phyloP scores from a whole-genome alignment of 345 rosid genomes.

The Firmiana major region DNA sequence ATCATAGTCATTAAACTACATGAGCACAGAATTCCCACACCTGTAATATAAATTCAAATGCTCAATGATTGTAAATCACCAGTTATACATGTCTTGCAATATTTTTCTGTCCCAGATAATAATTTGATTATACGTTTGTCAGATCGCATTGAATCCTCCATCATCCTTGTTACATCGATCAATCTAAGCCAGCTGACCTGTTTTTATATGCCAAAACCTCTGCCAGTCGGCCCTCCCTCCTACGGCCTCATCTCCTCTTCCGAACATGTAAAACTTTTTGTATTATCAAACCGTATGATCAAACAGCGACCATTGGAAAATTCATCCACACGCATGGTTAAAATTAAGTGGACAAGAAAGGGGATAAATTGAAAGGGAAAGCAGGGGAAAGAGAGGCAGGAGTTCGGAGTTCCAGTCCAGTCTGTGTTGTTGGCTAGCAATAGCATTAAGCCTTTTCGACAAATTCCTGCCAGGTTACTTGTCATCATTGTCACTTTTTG shows the following conservation, averaged over 20 bases:
- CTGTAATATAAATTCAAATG: conserved; percentile 17
- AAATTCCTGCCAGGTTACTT: background rate
- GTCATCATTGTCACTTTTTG: too few relatives aligned
- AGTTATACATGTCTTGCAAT: background rate
- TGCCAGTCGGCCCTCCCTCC: background rate
- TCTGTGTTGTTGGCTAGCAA: too few relatives aligned
- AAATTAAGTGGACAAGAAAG: too few relatives aligned
- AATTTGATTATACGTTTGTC: background rate
- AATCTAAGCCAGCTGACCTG: background rate
- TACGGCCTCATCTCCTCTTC: background rate
- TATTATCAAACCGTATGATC: background rate
- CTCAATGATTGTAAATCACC: conserved; percentile 6
- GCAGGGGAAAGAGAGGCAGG: too few relatives aligned
- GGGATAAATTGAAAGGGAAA: too few relatives aligned
- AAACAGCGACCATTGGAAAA: too few relatives aligned
- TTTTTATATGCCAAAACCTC: background rate
- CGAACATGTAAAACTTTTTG: background rate
- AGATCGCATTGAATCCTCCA: background rate
- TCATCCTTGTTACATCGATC: background rate
- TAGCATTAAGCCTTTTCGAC: background rate
- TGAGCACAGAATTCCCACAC: conserved; percentile 21
- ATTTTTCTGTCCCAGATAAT: background rate
- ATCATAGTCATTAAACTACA: conserved; percentile 24
- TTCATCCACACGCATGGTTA: too few relatives aligned
- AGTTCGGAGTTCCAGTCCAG: too few relatives aligned